Percentiles rank a stretch among this genome's conserved stretches.
phyloP scores from a whole-genome alignment of 2,329 filamentous ascomycete species.

The Sporothrix mexicana region DNA sequence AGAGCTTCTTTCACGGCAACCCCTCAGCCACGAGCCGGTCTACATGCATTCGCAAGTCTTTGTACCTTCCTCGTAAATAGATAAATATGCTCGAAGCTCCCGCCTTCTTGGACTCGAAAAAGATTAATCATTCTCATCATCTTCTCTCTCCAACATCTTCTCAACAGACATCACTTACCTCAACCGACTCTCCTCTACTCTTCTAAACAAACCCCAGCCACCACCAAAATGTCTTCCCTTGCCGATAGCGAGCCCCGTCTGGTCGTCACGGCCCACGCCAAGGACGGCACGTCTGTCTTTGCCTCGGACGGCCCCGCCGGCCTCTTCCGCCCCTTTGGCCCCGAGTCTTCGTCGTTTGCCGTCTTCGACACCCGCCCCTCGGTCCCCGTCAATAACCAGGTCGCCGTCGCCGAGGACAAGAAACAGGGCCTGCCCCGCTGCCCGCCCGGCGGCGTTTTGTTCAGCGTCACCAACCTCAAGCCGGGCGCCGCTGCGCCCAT shows the following conservation, averaged over 20 bases:
- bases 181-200: not conserved
- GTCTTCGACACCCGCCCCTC: slow-evolving; percentile 42
- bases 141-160: not conserved
- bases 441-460: slow-evolving; percentile 46
- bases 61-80: not conserved
- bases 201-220: not conserved
- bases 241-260: slow-evolving; percentile 20
- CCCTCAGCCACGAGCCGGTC: not conserved
- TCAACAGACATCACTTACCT: not conserved
- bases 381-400: slow-evolving; percentile 45
- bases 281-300: slow-evolving; percentile 27
- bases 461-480: slow-evolving; percentile 45
- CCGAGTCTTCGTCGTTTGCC: slow-evolving; percentile 40
- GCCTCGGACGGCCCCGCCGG: slow-evolving; percentile 13
- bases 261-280: slow-evolving; percentile 22
- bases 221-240: slow-evolving; percentile 9
- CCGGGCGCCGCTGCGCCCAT: slow-evolving; percentile 45
- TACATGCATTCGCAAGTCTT: too few relatives aligned
- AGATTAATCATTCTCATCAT: not conserved
- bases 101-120: not conserved
- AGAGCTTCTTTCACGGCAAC: not conserved
- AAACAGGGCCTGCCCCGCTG: slow-evolving; percentile 43
- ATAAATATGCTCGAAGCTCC: slow-evolving; percentile 11
- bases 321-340: slow-evolving; percentile 22
- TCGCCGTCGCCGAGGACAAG: slow-evolving; percentile 35